Conservation (phyloP, 208 protist species). For the Crithidia thermophila region DNA sequence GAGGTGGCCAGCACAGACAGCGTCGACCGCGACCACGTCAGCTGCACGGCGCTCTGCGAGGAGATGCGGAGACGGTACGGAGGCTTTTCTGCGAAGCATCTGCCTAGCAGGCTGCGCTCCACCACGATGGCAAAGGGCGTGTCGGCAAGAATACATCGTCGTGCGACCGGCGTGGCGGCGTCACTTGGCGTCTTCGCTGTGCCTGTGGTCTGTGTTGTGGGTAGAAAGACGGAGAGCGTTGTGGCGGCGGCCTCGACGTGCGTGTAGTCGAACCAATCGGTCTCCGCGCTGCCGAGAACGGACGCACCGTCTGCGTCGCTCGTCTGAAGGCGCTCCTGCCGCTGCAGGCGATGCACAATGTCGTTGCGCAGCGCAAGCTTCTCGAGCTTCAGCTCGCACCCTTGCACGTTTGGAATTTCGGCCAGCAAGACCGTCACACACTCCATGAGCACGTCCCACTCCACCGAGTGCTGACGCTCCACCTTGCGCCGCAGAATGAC, state of each 20-base stretch:
- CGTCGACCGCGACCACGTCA: constrained; percentile 32
- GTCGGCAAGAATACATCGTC: not conserved
- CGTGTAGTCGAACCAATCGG: constrained; percentile 33
- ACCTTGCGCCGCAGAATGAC: constrained; percentile 24
- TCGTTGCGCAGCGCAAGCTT: constrained; percentile 23
- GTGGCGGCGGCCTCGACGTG: constrained; percentile 3
- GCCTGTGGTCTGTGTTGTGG: not conserved
- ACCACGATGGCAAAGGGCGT: constrained; percentile 18
- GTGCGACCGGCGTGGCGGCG: not conserved
- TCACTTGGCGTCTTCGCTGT: not conserved
- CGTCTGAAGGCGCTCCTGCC: constrained; percentile 17
- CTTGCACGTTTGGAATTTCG: constrained; percentile 26
- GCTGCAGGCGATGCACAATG: constrained; percentile 15
- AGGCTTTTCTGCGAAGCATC: constrained; percentile 16
- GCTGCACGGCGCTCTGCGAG: constrained; percentile 3
- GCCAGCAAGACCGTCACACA: constrained; percentile 19
- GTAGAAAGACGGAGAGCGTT: constrained; percentile 17
- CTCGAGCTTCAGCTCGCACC: constrained; percentile 19
- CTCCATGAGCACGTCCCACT: constrained; percentile 29
- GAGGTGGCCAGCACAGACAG: constrained; percentile 28
- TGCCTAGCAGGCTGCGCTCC: constrained; percentile 24
- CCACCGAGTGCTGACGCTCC: constrained; percentile 25
- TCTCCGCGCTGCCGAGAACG: constrained; percentile 7
- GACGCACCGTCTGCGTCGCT: not conserved
- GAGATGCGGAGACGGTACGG: constrained; percentile 20